Percentiles rank a stretch among this genome's conserved stretches.
Evolutionary conservation across 2,329 filamentous ascomycete genomes (phyloP).

Genomic region (Mycocentrospora acerina): DNA sequence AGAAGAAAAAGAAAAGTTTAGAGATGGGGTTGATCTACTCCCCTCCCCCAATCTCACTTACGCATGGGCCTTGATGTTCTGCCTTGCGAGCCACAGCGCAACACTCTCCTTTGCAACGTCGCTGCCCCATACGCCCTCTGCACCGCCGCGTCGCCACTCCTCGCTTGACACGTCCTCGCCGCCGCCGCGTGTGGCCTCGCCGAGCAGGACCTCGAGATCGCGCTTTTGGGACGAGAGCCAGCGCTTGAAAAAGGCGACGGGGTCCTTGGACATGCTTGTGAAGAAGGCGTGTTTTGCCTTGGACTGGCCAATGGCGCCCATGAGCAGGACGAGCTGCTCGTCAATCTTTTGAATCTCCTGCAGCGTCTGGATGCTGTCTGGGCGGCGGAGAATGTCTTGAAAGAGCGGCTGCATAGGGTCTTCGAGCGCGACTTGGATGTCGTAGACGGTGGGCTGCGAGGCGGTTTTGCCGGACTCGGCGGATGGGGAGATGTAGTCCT

Average conservation of each 20-base stretch:
- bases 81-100: constrained; percentile 58
- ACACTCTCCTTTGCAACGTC: constrained; percentile 63
- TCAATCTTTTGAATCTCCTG: constrained; percentile 77
- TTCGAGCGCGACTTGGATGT: constrained; percentile 80
- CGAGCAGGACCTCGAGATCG: constrained; percentile 84
- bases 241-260: constrained; percentile 77
- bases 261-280: constrained; percentile 74
- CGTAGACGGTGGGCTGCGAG: constrained; percentile 81
- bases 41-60: too few relatives aligned
- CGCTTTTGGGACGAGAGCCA: constrained; percentile 92
- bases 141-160: constrained; percentile 69
- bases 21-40: too few relatives aligned
- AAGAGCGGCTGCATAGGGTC: constrained; percentile 75
- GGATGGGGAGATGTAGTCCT: constrained; percentile 54
- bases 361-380: constrained; percentile 61
- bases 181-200: constrained; percentile 67
- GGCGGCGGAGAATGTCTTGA: constrained; percentile 50
- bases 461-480: constrained; percentile 67
- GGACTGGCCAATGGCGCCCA: constrained; percentile 79
- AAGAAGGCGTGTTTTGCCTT: constrained; percentile 93
- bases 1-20: too few relatives aligned
- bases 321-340: constrained; percentile 78
- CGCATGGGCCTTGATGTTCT: constrained; percentile 36
- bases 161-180: constrained; percentile 57
- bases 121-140: constrained; percentile 64